A percentile compares a stretch with the other conserved stretches of the same genome.
Evolutionary conservation across 179 eudicot genomes (phyloP).

Genomic region (Gypsophila paniculata): DNA sequence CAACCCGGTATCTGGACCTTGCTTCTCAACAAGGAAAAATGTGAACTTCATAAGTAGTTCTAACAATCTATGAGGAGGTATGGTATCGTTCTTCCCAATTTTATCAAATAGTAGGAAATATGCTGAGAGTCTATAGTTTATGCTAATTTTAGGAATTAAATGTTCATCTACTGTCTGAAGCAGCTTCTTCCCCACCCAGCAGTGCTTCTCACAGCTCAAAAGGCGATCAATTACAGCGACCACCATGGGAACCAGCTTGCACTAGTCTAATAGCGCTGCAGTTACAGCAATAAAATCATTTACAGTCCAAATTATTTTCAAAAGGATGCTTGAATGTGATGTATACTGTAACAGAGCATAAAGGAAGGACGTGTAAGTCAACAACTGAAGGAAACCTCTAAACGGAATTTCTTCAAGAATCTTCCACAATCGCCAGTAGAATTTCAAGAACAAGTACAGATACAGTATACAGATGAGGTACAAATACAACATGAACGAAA

Average conservation of each 20-base stretch:
- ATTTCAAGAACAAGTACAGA: no score
- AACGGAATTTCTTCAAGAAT: no score
- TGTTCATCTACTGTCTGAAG: constrained; percentile 68
- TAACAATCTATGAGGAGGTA: constrained; percentile 67
- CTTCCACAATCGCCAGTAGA: no score
- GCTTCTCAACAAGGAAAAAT: constrained; percentile 60
- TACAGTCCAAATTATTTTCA: no score
- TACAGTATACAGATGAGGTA: no score
- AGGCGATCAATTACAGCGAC: constrained; percentile 65
- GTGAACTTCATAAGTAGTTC: constrained; percentile 59
- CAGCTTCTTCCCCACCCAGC: constrained; percentile 73
- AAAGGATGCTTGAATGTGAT: no score
- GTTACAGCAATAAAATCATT: no score
- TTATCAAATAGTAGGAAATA: constrained; percentile 73
- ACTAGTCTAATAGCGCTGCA: no score
- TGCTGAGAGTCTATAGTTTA: constrained; percentile 51
- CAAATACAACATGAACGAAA: no score
- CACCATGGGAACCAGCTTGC: constrained; percentile 70
- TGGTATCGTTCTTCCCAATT: constrained; percentile 61
- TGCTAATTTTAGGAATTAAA: constrained; percentile 65
- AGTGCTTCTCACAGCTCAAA: constrained; percentile 61
- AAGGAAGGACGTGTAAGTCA: no score
- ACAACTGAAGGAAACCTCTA: no score
- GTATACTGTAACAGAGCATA: no score
- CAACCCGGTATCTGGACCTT: constrained; percentile 73